Percentiles rank a stretch among this genome's conserved stretches.
These are phyloP conservation scores for Pelomyxa schiedti DNA, from an alignment of 78 protist species.

Conservation along the genomic window DNA sequence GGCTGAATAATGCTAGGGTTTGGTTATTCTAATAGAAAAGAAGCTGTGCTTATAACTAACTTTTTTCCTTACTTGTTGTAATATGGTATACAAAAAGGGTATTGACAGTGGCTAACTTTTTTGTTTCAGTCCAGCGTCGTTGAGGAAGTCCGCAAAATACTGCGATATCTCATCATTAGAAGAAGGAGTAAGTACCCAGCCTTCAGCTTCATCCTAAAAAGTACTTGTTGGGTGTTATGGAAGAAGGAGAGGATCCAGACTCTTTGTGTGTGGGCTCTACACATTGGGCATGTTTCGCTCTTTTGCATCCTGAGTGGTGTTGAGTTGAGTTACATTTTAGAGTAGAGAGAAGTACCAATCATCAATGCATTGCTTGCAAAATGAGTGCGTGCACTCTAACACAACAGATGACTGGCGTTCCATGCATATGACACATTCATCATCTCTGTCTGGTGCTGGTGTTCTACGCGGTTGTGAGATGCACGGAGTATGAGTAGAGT, in stretches of 20 bases:
- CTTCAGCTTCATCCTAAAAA: neutral
- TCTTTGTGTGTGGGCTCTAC: neutral
- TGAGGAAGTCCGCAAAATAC: neutral
- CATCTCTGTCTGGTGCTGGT: neutral
- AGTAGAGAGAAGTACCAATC: neutral
- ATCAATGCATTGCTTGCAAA: neutral
- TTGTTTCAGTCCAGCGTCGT: no score
- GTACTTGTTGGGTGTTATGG: no score
- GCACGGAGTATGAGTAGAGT: no score
- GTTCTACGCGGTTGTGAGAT: neutral
- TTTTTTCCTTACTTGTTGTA: no score
- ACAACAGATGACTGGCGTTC: neutral
- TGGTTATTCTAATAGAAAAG: no score
- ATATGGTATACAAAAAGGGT: no score
- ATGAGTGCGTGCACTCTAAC: neutral
- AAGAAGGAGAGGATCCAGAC: no score
- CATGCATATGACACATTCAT: neutral
- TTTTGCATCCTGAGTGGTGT: no score
- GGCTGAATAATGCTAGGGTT: no score
- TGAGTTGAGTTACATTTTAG: no score
- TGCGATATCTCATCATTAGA: neutral
- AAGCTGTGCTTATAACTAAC: no score
- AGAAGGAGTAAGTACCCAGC: neutral
- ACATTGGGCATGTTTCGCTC: neutral
- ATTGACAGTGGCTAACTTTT: no score